A percentile compares a stretch with the other conserved stretches of the same genome.
Conservation (phyloP, 495 filamentous ascomycete species). For the Elasticomyces elasticus region DNA sequence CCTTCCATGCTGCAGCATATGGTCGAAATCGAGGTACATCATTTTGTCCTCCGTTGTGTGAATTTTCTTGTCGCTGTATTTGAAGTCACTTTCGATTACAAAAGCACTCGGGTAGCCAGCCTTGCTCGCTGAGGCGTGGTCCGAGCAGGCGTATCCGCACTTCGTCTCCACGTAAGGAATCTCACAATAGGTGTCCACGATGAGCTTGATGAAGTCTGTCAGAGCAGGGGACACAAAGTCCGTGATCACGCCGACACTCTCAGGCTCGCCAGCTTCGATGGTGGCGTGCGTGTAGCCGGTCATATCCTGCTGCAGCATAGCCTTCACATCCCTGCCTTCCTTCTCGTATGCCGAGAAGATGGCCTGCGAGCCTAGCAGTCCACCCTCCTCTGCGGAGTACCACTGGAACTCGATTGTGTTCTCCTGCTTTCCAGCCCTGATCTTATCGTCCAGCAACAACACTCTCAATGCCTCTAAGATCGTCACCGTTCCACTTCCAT, state of each 20-base stretch:
- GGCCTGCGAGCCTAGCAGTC: conserved; percentile 64
- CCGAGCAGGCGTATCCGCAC: conserved; percentile 95
- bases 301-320: conserved; percentile 99
- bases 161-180: conserved; percentile 86
- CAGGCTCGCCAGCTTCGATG: conserved; percentile 67
- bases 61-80: conserved; percentile 77
- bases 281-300: conserved; percentile 83
- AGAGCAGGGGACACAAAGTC: conserved; percentile 78
- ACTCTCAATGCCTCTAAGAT: conserved; percentile 62
- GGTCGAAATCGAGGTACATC: conserved; percentile 82
- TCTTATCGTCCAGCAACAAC: conserved; percentile 42
- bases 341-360: conserved; percentile 82
- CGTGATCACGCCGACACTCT: conserved; percentile 85
- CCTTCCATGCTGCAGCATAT: conserved; percentile 95
- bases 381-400: conserved; percentile 88
- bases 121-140: conserved; percentile 93
- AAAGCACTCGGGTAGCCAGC: conserved; percentile 93
- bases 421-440: conserved; percentile 44
- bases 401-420: conserved; percentile 96
- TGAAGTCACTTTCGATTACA: conserved; percentile 85
- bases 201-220: conserved; percentile 84
- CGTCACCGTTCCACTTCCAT: conserved; percentile 68
- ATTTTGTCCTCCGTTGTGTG: conserved; percentile 84
- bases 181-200: conserved; percentile 79
- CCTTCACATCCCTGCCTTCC: conserved; percentile 66